phyloP scores from a whole-genome alignment of 1,139 yeast species.

The Williopsis jadinii region DNA sequence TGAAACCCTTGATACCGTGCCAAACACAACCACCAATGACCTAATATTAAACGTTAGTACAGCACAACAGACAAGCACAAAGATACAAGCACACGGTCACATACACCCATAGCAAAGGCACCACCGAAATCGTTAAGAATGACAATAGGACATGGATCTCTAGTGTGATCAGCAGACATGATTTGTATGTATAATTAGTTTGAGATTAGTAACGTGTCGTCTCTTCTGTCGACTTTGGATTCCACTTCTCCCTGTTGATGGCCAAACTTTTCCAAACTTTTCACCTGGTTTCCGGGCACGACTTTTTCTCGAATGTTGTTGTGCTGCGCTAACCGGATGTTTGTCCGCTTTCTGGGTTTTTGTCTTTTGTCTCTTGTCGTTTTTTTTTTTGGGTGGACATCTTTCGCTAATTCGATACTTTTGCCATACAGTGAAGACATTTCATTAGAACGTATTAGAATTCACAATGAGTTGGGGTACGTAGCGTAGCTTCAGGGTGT shows the following conservation, averaged over 20 bases:
- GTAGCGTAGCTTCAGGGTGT: neutral
- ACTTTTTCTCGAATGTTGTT: too few relatives aligned
- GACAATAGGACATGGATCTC: constrained; percentile 99
- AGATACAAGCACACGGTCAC: constrained; percentile 22
- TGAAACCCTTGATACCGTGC: constrained; percentile 98
- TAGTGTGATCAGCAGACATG: constrained; percentile 88
- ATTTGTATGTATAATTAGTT: neutral
- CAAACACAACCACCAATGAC: constrained; percentile 95
- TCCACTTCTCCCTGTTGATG: too few relatives aligned
- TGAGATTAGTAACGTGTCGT: too few relatives aligned
- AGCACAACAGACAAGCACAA: neutral
- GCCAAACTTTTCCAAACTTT: neutral
- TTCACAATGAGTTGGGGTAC: constrained; percentile 1
- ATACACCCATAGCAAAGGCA: constrained; percentile 90
- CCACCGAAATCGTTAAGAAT: constrained; percentile 97
- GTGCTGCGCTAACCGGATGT: neutral
- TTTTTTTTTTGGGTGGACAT: neutral
- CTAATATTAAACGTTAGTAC: constrained; percentile 2
- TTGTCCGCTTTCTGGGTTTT: neutral
- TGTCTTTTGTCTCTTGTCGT: neutral
- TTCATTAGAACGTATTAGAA: too few relatives aligned
- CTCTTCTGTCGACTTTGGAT: too few relatives aligned
- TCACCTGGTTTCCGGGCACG: too few relatives aligned
- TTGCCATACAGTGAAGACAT: too few relatives aligned
- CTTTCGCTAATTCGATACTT: too few relatives aligned